Conservation (phyloP, 306 rosid species). For the Citrullus amarus region DNA sequence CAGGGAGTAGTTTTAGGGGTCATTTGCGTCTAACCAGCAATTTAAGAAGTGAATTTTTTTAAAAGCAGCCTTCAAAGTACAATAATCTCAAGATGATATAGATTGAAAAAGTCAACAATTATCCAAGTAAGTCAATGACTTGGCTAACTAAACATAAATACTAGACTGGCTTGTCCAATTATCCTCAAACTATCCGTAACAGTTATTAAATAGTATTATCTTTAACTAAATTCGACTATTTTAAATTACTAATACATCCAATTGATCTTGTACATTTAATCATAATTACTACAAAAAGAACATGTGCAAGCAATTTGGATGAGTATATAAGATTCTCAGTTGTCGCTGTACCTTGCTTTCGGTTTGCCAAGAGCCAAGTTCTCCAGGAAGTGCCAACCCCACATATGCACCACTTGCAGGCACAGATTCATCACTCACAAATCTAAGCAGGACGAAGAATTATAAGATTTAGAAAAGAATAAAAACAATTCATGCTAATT, state of each 20-base stretch:
- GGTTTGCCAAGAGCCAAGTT: conserved; percentile 83
- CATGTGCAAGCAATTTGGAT: background rate
- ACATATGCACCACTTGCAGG: conserved; percentile 57
- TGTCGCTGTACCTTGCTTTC: conserved; percentile 45
- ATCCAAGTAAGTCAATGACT: background rate
- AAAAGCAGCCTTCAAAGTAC: background rate
- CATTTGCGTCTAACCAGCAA: background rate
- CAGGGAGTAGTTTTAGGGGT: background rate
- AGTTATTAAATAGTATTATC: background rate
- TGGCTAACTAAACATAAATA: background rate
- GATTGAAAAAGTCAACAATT: background rate
- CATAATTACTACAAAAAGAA: background rate
- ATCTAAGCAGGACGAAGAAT: conserved; percentile 22
- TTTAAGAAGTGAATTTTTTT: background rate
- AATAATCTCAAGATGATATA: background rate
- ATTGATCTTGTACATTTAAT: background rate
- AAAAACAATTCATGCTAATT: too few species aligned
- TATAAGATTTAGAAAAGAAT: too few species aligned
- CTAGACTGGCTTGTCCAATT: background rate
- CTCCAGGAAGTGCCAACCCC: conserved; percentile 81
- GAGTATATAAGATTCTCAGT: background rate
- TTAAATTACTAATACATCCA: background rate
- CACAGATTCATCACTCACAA: conserved; percentile 21
- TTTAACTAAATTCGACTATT: background rate
- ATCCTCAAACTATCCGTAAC: background rate